Base-by-base conservation (phyloP, 805 yeast species). In the Ogataea zsoltii region DNA sequence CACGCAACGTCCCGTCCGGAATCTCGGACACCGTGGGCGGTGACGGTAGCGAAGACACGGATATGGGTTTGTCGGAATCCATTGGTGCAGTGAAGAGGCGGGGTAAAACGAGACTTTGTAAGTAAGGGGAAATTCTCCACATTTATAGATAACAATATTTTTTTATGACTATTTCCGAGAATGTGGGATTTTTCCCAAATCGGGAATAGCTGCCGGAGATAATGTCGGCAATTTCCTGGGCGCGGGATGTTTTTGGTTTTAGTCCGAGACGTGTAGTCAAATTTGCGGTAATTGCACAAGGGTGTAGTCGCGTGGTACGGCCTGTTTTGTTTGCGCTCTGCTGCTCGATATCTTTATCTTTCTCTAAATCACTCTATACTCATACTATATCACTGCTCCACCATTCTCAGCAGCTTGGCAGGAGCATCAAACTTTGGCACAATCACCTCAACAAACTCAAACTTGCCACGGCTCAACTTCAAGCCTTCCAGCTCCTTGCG, bases 371-470 rank as follows among this genome's bases (percentile, higher is more conserved):
- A 12, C 42, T 45, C 16, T 21, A 21, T 21, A 6, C 9, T 21
- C 25, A 21, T 21, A 21, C 25, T 21, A 21, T 21, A 5, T 21
- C 31, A 29, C n/a, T 42, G 46, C 6, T 33, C 36, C 13, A 46
- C 33, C 50, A 51, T 36, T 17, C 43, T 38, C 1, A 43, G 29
- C 19, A 85, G 69, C 51, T 79, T 72, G 65, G 77, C 71, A 10
- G 91, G 89, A 53, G 79, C 78, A 61, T 85, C 91, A 58, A 76
- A 66, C 56, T 67, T 71, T 38, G 76, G 84, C 61, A 85, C 63
- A 30, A 76, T 65, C 29, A 85, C 76, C 62, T 85, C 94, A 14
- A 79, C 70, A 44, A 85, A 65, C 56, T 79, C 74, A 28, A 82
- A 66, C 23, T 60, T 66, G 43, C 66, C 58, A 17, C 63, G 55